Base-by-base conservation (phyloP, 177 flowering plant genomes). In the Vitis hybrid region DNA sequence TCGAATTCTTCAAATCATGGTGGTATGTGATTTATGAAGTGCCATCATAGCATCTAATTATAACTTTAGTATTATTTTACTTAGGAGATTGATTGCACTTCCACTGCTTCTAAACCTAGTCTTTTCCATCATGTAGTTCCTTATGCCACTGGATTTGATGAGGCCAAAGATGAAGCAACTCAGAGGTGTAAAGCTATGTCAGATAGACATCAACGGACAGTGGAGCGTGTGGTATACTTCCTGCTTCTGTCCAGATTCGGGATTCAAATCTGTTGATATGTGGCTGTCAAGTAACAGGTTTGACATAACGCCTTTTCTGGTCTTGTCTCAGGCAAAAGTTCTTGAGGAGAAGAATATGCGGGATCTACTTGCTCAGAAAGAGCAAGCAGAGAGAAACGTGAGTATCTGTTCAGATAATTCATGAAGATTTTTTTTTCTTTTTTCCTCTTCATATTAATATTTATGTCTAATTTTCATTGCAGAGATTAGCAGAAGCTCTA, bases 331-430 rank as follows among this genome's bases (percentile, higher is more conserved):
- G 97, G 97, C 93, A 67, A 93, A 94, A 75, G 97, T 97, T 67
- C 97, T 94, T 65, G 97, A 84, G 57, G 98, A 94, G 84, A 93
- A 92, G 90, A 93, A 91, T 62, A 78, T 64, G 84, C 97, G 98
- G 12, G 97, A 94, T 77, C 82, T 83, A 78, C 85, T 85, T 71
- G 94, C 86, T 64, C 95, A 89, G 72, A 87, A 84, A 80, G 98
- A 93, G 79, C 94, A 94, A 75, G 89, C 92, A 71, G 97, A 93
- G 84, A 88, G 90, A 90, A 85, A 88, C 81, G 98, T 94, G 81
- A 74, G 58, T 13, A 69, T 78, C 21, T 48, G 49, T 29, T 74
- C 58, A 53, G 48, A 50, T 50, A 16, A 58, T 13, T 29, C 18
- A 57, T 49, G 39, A 50, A 68, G 22, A 19, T n/a, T 70, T 64